Evolutionary conservation across 805 yeast species (phyloP).

Genomic region (Barnettozyma californica): DNA sequence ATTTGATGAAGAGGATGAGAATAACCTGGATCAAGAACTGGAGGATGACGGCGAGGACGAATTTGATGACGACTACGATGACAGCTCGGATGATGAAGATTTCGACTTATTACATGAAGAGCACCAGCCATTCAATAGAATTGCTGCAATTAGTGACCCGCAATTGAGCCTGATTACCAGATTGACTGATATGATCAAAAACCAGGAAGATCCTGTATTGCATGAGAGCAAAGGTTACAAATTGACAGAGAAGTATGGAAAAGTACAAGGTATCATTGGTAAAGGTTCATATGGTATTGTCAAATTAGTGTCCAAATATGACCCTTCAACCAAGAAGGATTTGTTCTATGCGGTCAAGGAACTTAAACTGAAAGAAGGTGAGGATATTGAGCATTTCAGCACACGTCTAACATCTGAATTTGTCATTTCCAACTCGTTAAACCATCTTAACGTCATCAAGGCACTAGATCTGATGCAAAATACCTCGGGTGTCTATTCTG

Average conservation of each 20-base stretch:
- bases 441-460: constrained; percentile 70
- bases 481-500: constrained; percentile 65
- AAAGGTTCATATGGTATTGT: constrained; percentile 99
- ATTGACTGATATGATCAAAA: constrained; percentile 42
- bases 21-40: constrained; percentile 6
- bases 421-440: constrained; percentile 74
- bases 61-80: constrained; percentile 7
- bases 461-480: constrained; percentile 78
- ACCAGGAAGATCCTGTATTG: constrained; percentile 22
- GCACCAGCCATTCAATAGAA: constrained; percentile 9
- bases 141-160: constrained; percentile 44
- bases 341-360: constrained; percentile 92
- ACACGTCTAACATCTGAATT: constrained; percentile 91
- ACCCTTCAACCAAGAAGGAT: constrained; percentile 71
- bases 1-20: constrained; percentile 16
- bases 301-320: constrained; percentile 85
- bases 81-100: constrained; percentile 5
- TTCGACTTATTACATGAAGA: background rate
- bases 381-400: constrained; percentile 91
- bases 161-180: constrained; percentile 44
- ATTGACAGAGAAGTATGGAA: constrained; percentile 44
- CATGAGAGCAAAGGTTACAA: constrained; percentile 26
- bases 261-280: constrained; percentile 57
- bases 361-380: constrained; percentile 93
- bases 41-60: constrained; percentile 8